These are phyloP conservation scores for Trametes pubescens DNA, from an alignment of 1,284 basidiomycete species.

Conservation along the genomic window DNA sequence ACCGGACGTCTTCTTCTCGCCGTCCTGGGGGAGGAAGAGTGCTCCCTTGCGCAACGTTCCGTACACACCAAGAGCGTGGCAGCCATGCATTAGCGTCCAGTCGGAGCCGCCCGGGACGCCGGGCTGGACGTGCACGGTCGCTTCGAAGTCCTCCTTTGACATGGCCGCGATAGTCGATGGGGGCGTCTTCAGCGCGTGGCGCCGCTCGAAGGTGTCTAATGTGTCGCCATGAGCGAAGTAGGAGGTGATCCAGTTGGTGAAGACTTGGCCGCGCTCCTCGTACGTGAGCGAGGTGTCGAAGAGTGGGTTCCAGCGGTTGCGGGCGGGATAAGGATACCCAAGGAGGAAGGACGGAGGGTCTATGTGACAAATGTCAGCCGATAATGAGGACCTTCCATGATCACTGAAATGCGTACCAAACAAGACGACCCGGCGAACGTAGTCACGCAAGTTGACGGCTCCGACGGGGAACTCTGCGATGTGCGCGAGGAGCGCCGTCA, in stretches of 20 bases:
- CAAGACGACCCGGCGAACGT: slow-evolving; percentile 20
- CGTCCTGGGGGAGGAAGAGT: slow-evolving; percentile 1
- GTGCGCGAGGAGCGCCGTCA: slow-evolving; percentile 32
- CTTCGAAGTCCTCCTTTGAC: slow-evolving; percentile 23
- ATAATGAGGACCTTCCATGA: neutral
- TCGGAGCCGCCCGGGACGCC: slow-evolving; percentile 21
- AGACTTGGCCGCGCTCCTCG: slow-evolving; percentile 29
- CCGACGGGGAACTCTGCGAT: slow-evolving; percentile 22
- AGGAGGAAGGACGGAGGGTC: slow-evolving; percentile 31
- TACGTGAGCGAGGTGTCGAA: slow-evolving; percentile 29
- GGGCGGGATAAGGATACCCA: slow-evolving; percentile 33
- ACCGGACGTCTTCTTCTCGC: neutral
- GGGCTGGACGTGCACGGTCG: slow-evolving; percentile 11
- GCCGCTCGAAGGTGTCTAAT: slow-evolving; percentile 17
- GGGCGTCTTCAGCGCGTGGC: slow-evolving; percentile 18
- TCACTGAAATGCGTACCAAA: slow-evolving; percentile 5
- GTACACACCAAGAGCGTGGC: slow-evolving; percentile 10
- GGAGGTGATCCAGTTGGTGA: slow-evolving; percentile 38
- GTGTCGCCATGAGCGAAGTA: slow-evolving; percentile 39
- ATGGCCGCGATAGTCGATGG: slow-evolving; percentile 25
- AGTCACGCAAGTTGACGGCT: slow-evolving; percentile 7
- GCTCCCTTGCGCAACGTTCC: slow-evolving; percentile 5
- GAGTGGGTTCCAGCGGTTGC: slow-evolving; percentile 36
- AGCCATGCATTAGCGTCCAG: slow-evolving; percentile 10
- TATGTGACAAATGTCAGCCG: slow-evolving; percentile 3